Evolutionary conservation across 2,329 filamentous ascomycete species (phyloP), one percentile per base, ranked within the genome.

Genomic region (Orbilia javanica): DNA sequence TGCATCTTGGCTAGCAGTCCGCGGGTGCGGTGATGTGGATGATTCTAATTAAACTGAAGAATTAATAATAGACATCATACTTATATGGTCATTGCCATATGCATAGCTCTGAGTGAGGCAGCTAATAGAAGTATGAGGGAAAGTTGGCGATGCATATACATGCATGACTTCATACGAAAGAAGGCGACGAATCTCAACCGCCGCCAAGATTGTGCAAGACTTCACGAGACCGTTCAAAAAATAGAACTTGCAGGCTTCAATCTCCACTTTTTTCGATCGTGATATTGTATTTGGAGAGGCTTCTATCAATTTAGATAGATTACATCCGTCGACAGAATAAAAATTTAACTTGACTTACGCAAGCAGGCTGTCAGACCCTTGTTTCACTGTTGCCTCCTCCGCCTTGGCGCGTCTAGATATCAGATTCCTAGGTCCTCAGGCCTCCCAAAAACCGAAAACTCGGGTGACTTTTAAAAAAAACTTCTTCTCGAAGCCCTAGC

Each of bases 301-400:
- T 13, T 34, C 18, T 57, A 57, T 36, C 52, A 57, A 36, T 57
- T 22, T 7, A n/a, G 4, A 57, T 57, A n/a, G 34, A 29, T 18
- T 31, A 22, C 22, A 57, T 36, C 52, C 29, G 52, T 20, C 27
- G 8, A 18, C 11, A 13, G 10, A 25, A 57, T 60, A 60, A 42
- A 60, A 60, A 25, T 60, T n/a, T 20, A 34, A 42, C 53, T 15
- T 39, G 31, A 60, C 53, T 22, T 22, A 7, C 29, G 18, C 27
- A 42, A 66, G 29, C 18, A 25, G 25, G n/a, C 48, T 55, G 46
- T 68, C 42, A 53, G 34, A 72, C 31, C 44, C 68, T 29, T 52
- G 68, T 71, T 71, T 71, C 57, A 64, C 29, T 7, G 3, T 29
- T 34, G 20, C 44, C 44, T 53, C 44, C 44, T 63, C 68, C 57